Percentiles rank a stretch among this genome's conserved stretches.
Conservation (phyloP, 2,329 filamentous ascomycete species). For the Colletotrichum tanaceti region DNA sequence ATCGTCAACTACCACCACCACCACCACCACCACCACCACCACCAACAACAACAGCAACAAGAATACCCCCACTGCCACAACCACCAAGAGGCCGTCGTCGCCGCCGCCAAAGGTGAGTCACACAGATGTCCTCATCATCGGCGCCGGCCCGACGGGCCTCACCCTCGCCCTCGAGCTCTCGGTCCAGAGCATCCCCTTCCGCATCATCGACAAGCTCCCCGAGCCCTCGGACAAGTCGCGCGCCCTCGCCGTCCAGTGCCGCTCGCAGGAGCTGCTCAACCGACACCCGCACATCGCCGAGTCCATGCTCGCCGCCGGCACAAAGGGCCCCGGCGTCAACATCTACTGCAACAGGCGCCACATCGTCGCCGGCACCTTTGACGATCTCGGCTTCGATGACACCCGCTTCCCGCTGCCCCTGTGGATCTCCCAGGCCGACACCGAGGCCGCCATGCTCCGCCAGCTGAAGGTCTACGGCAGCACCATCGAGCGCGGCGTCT, state of each 20-base stretch:
- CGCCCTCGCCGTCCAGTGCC: conserved; percentile 60
- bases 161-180: conserved; percentile 49
- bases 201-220: conserved; percentile 52
- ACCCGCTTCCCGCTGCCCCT: conserved; percentile 49
- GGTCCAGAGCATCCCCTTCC: conserved; percentile 49
- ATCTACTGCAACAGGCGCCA: conserved; percentile 52
- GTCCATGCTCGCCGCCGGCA: conserved; percentile 51
- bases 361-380: conserved; percentile 48
- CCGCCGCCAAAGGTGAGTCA: conserved; percentile 1
- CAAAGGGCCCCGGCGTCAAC: conserved; percentile 51
- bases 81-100: neutral
- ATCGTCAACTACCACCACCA: neutral
- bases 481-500: conserved; percentile 47
- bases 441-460: conserved; percentile 49
- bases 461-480: conserved; percentile 45
- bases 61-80: neutral
- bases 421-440: conserved; percentile 51
- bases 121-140: conserved; percentile 49
- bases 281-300: conserved; percentile 55
- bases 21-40: neutral
- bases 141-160: conserved; percentile 53
- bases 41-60: no score
- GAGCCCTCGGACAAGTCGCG: conserved; percentile 53
- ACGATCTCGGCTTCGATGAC: conserved; percentile 47
- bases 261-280: conserved; percentile 62